Evolutionary conservation across 441 rosid species (phyloP).

Genomic region (Codiaeum variegatum): DNA sequence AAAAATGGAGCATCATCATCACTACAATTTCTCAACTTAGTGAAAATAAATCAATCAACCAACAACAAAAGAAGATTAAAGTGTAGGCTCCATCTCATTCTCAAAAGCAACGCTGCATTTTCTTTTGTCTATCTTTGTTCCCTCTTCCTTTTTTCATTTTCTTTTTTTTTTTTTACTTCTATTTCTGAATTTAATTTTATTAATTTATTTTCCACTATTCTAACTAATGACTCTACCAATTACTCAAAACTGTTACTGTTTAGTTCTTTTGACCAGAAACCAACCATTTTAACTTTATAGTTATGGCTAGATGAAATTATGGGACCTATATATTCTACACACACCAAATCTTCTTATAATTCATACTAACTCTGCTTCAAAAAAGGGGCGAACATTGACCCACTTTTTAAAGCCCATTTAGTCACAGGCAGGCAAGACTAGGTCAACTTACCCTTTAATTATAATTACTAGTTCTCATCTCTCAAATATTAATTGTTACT

Average conservation of each 20-base stretch:
- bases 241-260: too few relatives aligned
- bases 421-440: too few relatives aligned
- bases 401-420: neutral
- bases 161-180: neutral
- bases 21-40: neutral
- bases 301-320: neutral
- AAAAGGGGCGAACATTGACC: neutral
- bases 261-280: constrained; percentile 32
- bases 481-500: too few relatives aligned
- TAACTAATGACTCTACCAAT: too few relatives aligned
- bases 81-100: constrained; percentile 31
- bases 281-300: too few relatives aligned
- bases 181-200: too few relatives aligned
- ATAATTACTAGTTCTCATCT: too few relatives aligned
- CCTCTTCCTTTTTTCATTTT: neutral
- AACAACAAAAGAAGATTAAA: constrained; percentile 27
- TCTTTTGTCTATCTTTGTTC: constrained; percentile 22
- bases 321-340: neutral
- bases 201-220: too few relatives aligned
- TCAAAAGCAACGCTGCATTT: constrained; percentile 38
- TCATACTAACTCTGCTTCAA: neutral
- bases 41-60: neutral
- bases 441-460: too few relatives aligned
- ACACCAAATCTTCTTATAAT: neutral
- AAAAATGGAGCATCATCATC: constrained; percentile 5